Base-by-base conservation (phyloP, 306 rosid genomes). In the Oxytropis ochrocephala region DNA sequence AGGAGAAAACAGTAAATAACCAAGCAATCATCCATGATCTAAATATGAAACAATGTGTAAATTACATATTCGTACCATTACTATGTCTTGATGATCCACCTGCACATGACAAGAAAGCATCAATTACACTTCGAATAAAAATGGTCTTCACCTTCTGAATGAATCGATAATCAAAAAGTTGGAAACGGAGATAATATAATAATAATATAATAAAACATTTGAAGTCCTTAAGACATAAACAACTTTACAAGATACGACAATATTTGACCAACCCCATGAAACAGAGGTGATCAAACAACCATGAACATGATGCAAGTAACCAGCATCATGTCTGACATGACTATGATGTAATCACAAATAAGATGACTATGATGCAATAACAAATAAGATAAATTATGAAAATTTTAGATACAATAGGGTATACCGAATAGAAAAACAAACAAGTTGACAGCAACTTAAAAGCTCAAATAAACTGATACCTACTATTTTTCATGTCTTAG, bases 1-100 rank as follows among this genome's bases (percentile, higher is more conserved):
- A 38, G 21, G 24, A 65, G 47, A 36, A 76, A 77, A 57, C 13
- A 64, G 70, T 68, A 52, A 65, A 70, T 65, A 64, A 53, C 27
- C 41, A 65, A 16, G 57, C 17, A 78, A 64, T 59, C 30, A 48
- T 12, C 21, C 57, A 64, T 38, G 29, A 75, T 19, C 64, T 44
- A 52, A 38, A 42, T 43, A 21, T n/a, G 50, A 71, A 72, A 42
- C 24, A 59, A 61, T 59, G n/a, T 64, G 69, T 66, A 46, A 27
- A 67, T 75, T 12, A 19, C 12, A 67, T 61, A 66, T 55, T 41
- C 95, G 2, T 86, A 95, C 99, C 99, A 85, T 95, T 67, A 95
- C 97, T 17, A 95, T 91, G 77, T 94, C 99, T 89, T 94, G 97
- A 69, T 95, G 99, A 87, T 94, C 99, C 87, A 94, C 99, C 99